Evolutionary conservation across 306 rosid genomes (phyloP).

Genomic region (Begonia loranthoides): DNA sequence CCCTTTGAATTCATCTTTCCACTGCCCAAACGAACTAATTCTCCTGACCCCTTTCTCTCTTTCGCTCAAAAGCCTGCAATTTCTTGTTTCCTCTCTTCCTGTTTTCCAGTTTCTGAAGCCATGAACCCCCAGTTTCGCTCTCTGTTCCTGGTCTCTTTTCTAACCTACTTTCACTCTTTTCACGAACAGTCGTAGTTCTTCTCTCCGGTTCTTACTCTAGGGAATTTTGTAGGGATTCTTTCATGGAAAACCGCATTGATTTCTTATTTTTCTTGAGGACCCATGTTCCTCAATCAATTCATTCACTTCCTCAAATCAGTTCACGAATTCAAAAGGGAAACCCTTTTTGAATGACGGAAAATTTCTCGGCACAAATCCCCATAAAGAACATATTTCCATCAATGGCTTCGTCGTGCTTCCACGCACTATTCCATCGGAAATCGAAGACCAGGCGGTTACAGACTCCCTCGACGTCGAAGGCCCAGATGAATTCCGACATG

Average conservation of each 20-base stretch:
- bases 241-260: slow-evolving; percentile 22
- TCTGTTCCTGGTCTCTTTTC: slow-evolving; percentile 10
- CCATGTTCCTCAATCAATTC: slow-evolving; percentile 74
- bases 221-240: slow-evolving; percentile 16
- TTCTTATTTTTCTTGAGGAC: slow-evolving; percentile 19
- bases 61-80: slow-evolving; percentile 12
- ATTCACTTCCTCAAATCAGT: slow-evolving; percentile 67
- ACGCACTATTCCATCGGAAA: slow-evolving; percentile 40
- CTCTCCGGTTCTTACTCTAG: slow-evolving; percentile 8
- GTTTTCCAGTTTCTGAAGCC: slow-evolving; percentile 15
- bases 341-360: slow-evolving; percentile 28
- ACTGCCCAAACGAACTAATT: slow-evolving; percentile 63
- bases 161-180: slow-evolving; percentile 6
- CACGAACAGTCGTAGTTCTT: slow-evolving; percentile 3
- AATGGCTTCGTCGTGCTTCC: slow-evolving; percentile 71
- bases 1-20: slow-evolving; percentile 63
- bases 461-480: slow-evolving; percentile 36
- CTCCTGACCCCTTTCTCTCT: slow-evolving; percentile 31
- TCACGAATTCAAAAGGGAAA: slow-evolving; percentile 73
- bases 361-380: no score
- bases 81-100: slow-evolving; percentile 22
- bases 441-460: slow-evolving; percentile 53
- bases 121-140: slow-evolving; percentile 21
- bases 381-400: background rate
- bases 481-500: slow-evolving; percentile 35